Evolutionary conservation across 1,139 yeast species (phyloP), one percentile per base, ranked within the genome.

Genomic region (Yamadazyma taylorii): DNA sequence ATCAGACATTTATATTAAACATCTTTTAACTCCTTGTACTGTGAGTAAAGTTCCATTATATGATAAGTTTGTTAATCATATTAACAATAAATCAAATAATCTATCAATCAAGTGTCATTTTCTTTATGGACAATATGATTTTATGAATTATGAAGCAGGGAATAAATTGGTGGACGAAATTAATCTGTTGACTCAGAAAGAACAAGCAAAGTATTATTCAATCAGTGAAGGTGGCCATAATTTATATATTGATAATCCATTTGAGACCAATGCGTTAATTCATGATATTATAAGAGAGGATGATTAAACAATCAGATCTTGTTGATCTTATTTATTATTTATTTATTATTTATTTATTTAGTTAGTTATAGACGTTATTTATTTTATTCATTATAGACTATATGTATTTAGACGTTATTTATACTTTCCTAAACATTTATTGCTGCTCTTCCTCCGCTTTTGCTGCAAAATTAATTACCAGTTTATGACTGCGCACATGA

Each of bases 81-180:
- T 34, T 43, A 43, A 11, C 25, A 29, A 11, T 22, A 33, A 25
- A 24, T 5, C 21, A 26, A 17, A 24, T 15, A 19, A 17, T 11
- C 17, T n/a, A n/a, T 10, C 22, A 37, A 40, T 41, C 16, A 28
- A 76, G 19, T 53, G 77, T 1, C 57, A 78, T 49, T 70, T 89
- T 60, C 57, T 87, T 26, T 89, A 88, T 55, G 97, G 97, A 0
- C 81, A 84, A 47, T 78, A 70, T 47, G 97, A 89, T 56, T 89
- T 92, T 75, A 89, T 89, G 96, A 85, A 85, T 53, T 66, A 75
- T 2, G 76, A 73, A 34, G 92, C 94, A 0, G 96, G 96, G 0
- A 51, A 61, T 8, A 71, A 74, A 39, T 78, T 79, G 33, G 69
- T 64, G 3, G 51, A 67, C 19, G 47, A 58, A 26, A 56, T 80